Percentiles rank a stretch among this genome's conserved stretches.
phyloP scores from a whole-genome alignment of 2,329 filamentous ascomycete species.

The Penicillium corylophilum region DNA sequence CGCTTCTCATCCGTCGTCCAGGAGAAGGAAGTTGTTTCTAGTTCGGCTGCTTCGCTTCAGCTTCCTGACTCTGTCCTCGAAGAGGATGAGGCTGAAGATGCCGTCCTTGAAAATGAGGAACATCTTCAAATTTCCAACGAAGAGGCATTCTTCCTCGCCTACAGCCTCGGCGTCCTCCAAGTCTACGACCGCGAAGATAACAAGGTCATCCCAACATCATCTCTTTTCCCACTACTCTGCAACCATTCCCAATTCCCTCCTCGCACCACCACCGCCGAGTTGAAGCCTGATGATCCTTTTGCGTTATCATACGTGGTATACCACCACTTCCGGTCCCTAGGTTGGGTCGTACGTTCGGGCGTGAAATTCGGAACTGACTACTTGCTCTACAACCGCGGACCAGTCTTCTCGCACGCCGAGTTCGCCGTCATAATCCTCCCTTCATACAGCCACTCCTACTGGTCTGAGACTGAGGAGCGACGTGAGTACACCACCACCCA shows the following conservation, averaged over 20 bases:
- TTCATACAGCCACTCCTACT: conserved; percentile 72
- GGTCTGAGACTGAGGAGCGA: conserved; percentile 55
- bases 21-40: conserved; percentile 57
- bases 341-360: conserved; percentile 89
- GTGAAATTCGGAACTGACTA: conserved; percentile 96
- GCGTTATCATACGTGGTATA: conserved; percentile 85
- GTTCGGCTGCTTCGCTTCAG: conserved; percentile 14
- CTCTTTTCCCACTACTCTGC: conserved; percentile 67
- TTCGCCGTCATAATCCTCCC: conserved; percentile 85
- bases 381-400: conserved; percentile 88
- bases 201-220: conserved; percentile 50
- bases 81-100: conserved; percentile 26
- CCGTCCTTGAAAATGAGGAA: conserved; percentile 59
- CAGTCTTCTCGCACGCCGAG: conserved; percentile 92
- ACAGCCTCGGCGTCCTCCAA: conserved; percentile 71
- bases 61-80: conserved; percentile 9
- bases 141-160: conserved; percentile 87
- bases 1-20: conserved; percentile 68
- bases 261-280: conserved; percentile 38
- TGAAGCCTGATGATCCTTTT: conserved; percentile 78
- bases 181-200: conserved; percentile 49
- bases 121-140: conserved; percentile 89
- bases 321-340: conserved; percentile 92
- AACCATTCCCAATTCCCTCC: conserved; percentile 69
- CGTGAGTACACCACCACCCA: conserved; percentile 53